phyloP scores from a whole-genome alignment of 1,284 basidiomycete species.

The Pyrrhoderma lamaoense region DNA sequence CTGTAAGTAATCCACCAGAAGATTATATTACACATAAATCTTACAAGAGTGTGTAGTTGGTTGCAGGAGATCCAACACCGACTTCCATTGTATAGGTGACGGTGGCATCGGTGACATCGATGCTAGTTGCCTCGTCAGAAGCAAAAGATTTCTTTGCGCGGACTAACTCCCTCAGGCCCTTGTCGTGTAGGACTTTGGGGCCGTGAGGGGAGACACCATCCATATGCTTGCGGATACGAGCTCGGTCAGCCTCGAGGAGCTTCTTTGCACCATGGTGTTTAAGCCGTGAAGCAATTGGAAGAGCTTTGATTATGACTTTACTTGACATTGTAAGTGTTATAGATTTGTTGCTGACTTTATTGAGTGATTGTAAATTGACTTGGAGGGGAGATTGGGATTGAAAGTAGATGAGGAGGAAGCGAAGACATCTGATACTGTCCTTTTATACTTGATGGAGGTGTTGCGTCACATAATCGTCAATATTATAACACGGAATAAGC shows the following conservation, averaged over 20 bases:
- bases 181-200: constrained; percentile 26
- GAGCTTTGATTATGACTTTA: constrained; percentile 1
- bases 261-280: constrained; percentile 31
- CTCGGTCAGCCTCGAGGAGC: constrained; percentile 44
- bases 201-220: constrained; percentile 45
- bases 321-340: not conserved
- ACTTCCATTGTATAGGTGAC: constrained; percentile 47
- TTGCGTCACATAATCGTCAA: too few relatives aligned
- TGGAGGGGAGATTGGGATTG: too few relatives aligned
- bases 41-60: constrained; percentile 39
- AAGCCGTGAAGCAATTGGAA: constrained; percentile 41
- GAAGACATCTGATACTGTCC: too few relatives aligned
- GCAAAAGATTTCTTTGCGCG: constrained; percentile 24
- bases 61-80: constrained; percentile 53
- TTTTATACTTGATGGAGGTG: too few relatives aligned
- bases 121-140: constrained; percentile 20
- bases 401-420: too few relatives aligned
- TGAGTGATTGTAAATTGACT: too few relatives aligned
- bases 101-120: constrained; percentile 50
- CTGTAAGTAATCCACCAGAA: not conserved
- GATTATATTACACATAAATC: not conserved
- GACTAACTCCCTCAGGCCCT: constrained; percentile 19
- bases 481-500: too few relatives aligned
- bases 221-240: constrained; percentile 46
- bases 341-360: not conserved